Conservation (phyloP, 208 protist species). For the Acanthamoeba culbertsoni region DNA sequence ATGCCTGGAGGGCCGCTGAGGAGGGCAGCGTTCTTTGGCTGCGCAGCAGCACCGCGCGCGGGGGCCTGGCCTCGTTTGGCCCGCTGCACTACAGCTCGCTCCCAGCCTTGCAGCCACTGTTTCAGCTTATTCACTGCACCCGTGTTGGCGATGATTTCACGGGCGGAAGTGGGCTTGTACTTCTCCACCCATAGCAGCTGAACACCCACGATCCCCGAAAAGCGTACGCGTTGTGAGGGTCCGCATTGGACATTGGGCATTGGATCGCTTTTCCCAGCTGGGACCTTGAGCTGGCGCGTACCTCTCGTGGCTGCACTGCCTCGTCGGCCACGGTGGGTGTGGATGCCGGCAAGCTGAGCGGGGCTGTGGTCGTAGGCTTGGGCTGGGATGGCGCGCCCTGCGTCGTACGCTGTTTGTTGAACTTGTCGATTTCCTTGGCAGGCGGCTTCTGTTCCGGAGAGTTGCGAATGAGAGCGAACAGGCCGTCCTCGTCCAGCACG, state of each 20-base stretch:
- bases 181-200: slow-evolving; percentile 97
- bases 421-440: background rate
- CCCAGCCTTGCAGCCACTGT: slow-evolving; percentile 91
- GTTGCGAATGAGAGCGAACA: slow-evolving; percentile 64
- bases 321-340: background rate
- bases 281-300: too few species aligned
- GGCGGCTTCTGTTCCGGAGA: background rate
- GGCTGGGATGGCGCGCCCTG: background rate
- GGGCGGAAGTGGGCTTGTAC: slow-evolving; percentile 90
- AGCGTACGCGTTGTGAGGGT: too few species aligned
- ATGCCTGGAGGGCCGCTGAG: slow-evolving; percentile 97
- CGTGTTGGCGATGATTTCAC: slow-evolving; percentile 94
- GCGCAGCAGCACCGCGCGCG: background rate
- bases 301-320: too few species aligned
- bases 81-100: slow-evolving; percentile 39
- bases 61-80: slow-evolving; percentile 10
- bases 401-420: slow-evolving; percentile 3
- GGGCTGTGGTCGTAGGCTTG: background rate
- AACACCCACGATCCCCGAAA: background rate
- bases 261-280: too few species aligned
- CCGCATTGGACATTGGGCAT: too few species aligned
- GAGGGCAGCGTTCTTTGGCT: slow-evolving; percentile 78
- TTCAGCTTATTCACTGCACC: slow-evolving; percentile 87
- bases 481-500: slow-evolving; percentile 68
- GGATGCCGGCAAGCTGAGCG: too few species aligned